phyloP scores from a whole-genome alignment of 2,329 filamentous ascomycete species.

The Neopestalotiopsis sp. region DNA sequence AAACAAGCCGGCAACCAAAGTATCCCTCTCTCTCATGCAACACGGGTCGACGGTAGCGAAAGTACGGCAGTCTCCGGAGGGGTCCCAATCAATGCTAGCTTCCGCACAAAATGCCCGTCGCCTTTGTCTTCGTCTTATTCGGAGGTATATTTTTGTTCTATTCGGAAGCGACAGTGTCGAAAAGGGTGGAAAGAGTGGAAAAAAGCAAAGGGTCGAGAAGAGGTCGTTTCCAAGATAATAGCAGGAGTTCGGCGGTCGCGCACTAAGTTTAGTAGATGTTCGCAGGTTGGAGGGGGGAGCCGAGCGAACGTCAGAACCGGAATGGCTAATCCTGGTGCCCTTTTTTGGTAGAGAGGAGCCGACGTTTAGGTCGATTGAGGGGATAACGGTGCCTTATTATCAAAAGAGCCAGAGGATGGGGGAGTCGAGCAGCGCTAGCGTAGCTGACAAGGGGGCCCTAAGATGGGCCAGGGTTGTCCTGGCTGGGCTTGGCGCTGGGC shows the following conservation, averaged over 20 bases:
- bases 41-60: neutral
- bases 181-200: neutral
- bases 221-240: neutral
- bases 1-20: neutral
- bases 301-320: conserved; percentile 23
- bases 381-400: conserved; percentile 31
- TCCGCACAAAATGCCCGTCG: neutral
- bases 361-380: conserved; percentile 33
- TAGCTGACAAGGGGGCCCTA: conserved; percentile 20
- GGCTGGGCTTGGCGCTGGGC: conserved; percentile 6
- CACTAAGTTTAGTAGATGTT: conserved; percentile 17
- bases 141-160: neutral
- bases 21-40: conserved; percentile 8
- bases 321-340: conserved; percentile 26
- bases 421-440: conserved; percentile 16
- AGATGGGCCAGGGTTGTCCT: conserved; percentile 17
- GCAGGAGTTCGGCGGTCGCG: conserved; percentile 10
- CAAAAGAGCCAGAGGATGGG: conserved; percentile 28
- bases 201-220: neutral
- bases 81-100: neutral
- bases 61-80: neutral
- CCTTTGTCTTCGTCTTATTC: neutral
- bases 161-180: neutral
- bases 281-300: conserved; percentile 16
- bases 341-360: conserved; percentile 26